Evolutionary conservation across 192 early-diverging fungal species (phyloP), one percentile per base, ranked within the genome.

Genomic region (Chytriomyces sp.): DNA sequence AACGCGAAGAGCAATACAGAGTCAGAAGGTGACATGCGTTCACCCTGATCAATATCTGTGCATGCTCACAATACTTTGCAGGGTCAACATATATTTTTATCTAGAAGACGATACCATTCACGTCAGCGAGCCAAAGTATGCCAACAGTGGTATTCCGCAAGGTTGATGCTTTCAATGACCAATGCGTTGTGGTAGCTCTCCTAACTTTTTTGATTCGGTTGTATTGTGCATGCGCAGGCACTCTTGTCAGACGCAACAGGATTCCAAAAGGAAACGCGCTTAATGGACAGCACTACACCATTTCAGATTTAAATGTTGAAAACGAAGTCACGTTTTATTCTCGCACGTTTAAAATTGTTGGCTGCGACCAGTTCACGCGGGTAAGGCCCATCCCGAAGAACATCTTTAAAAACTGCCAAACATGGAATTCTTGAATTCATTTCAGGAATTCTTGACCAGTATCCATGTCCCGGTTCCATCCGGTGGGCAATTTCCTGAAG

Each of bases 301-400:
- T 88, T 6, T 63, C 67, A 35, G 89, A 90, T 65, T 81, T 90
- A 43, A 89, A 90, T 73, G 83, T 88, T 28, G 88, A 83, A 10
- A 78, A 78, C 5, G 82, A 88, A 62, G 84, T 90, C 18, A 85
- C 85, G 5, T 88, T 90, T 50, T 90, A 90, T 74, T 68, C 83
- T 6, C 67, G 86, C 24, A 89, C 88, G 28, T 87, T 89, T 75
- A 89, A 85, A 68, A 84, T 90, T 80, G 84, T 88, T 45, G 87
- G 88, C 13, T 89, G 88, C 69, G 89, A 90, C 66, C 74, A 84
- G n/a, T 90, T 90, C 72, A 90, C 89, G 2, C 77, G 80, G 84
- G 89, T 90, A 75, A 35, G 35, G 4, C 3, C 75, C 60, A 44
- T 16, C 28, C 7, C 11, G 49, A 48, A 13, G n/a, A 5, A 7